Conservation (phyloP, 345 rosid species). For the Corymbia maculata region DNA sequence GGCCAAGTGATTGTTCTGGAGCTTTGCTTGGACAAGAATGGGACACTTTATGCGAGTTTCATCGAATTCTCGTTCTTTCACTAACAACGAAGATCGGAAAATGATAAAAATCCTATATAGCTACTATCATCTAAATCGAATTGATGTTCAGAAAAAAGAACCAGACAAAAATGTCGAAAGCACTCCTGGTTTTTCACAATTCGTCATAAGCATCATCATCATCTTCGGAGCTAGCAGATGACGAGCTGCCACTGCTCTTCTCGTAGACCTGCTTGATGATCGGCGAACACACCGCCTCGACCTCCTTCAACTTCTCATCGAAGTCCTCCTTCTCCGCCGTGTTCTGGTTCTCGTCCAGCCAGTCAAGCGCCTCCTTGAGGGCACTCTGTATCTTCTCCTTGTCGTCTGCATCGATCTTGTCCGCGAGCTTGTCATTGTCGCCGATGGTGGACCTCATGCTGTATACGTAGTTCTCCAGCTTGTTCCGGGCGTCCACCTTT, state of each 20-base stretch:
- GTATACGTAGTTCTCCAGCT: slow-evolving; percentile 38
- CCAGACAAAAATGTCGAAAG: not conserved
- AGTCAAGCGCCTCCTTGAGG: slow-evolving; percentile 37
- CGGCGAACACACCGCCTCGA: slow-evolving; percentile 43
- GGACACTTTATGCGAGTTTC: no score
- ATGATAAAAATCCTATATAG: not conserved
- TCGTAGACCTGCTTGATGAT: slow-evolving; percentile 37
- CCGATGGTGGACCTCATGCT: slow-evolving; percentile 31
- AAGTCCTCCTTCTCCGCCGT: slow-evolving; percentile 41
- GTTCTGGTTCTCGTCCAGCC: slow-evolving; percentile 46
- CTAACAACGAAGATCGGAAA: not conserved
- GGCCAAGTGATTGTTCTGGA: no score
- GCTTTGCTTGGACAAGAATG: no score
- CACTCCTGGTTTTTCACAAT: slow-evolving; percentile 6
- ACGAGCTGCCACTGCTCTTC: slow-evolving; percentile 12
- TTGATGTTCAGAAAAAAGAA: not conserved
- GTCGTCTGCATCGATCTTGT: slow-evolving; percentile 35
- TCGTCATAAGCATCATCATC: slow-evolving; percentile 39
- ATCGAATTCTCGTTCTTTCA: not conserved
- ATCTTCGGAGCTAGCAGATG: slow-evolving; percentile 10
- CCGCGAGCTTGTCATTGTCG: slow-evolving; percentile 31
- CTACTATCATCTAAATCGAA: not conserved
- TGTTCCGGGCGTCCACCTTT: slow-evolving; percentile 46
- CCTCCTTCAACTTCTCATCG: slow-evolving; percentile 45
- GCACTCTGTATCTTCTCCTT: slow-evolving; percentile 35